phyloP scores from a whole-genome alignment of 2,329 filamentous ascomycete species.

The Aulographum hederae region DNA sequence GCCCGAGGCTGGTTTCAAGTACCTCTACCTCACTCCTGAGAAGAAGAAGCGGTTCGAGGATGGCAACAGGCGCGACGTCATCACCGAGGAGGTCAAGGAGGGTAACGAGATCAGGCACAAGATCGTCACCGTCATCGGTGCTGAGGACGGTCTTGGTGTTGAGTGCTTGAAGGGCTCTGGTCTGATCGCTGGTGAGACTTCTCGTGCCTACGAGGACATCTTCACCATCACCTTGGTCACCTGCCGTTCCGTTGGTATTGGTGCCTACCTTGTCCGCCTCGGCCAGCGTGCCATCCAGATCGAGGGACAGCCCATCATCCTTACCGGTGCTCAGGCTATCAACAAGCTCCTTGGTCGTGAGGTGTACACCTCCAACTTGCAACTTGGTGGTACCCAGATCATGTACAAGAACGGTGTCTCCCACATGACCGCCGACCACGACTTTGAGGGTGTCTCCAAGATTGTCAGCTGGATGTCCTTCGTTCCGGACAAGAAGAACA shows the following conservation, averaged over 20 bases:
- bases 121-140: slow-evolving; percentile 84
- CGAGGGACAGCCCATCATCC: slow-evolving; percentile 95
- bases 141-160: slow-evolving; percentile 90
- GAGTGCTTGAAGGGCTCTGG: slow-evolving; percentile 94
- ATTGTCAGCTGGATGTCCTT: slow-evolving; percentile 98
- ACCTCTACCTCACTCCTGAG: slow-evolving; percentile 81
- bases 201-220: slow-evolving; percentile 93
- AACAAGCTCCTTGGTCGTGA: slow-evolving; percentile 97
- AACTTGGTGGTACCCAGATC: slow-evolving; percentile 99
- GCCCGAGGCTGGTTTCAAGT: slow-evolving; percentile 85
- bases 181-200: slow-evolving; percentile 94
- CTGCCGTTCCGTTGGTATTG: slow-evolving; percentile 94
- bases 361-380: slow-evolving; percentile 96
- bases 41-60: slow-evolving; percentile 76
- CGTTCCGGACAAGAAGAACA: slow-evolving; percentile 86
- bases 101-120: slow-evolving; percentile 82
- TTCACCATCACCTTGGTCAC: slow-evolving; percentile 97
- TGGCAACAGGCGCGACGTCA: slow-evolving; percentile 53
- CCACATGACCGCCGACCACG: slow-evolving; percentile 93
- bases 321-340: slow-evolving; percentile 90
- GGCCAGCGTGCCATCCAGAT: slow-evolving; percentile 98
- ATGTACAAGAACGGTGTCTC: slow-evolving; percentile 99
- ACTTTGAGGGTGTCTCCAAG: slow-evolving; percentile 94
- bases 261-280: slow-evolving; percentile 94
- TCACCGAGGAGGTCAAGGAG: slow-evolving; percentile 75